These are phyloP conservation scores for Pneumocystis wakefieldiae DNA, from an alignment of 1,139 yeast genomes.

Conservation along the genomic window DNA sequence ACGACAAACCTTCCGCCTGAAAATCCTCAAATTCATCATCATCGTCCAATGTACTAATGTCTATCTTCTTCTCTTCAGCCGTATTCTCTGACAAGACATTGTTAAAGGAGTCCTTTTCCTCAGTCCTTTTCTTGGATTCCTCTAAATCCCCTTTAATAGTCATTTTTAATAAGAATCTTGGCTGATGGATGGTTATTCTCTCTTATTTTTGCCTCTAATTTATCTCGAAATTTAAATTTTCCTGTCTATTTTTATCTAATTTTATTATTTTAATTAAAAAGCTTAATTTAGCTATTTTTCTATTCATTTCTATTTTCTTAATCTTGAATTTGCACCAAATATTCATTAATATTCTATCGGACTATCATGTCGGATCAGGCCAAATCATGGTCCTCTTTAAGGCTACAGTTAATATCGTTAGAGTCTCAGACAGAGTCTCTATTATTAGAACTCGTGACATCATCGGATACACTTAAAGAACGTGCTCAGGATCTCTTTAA, in stretches of 20 bases:
- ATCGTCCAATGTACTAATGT: neutral
- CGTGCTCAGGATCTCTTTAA: neutral
- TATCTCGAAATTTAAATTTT: too few relatives aligned
- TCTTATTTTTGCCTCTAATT: too few relatives aligned
- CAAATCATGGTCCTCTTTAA: constrained; percentile 33
- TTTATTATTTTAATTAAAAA: too few relatives aligned
- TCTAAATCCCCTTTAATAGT: neutral
- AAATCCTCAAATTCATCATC: constrained; percentile 94
- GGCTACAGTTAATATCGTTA: constrained; percentile 40
- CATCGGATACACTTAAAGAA: constrained; percentile 27
- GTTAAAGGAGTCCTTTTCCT: neutral
- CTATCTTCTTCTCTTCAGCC: neutral
- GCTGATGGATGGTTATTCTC: neutral
- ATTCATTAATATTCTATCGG: neutral
- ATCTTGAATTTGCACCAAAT: too few relatives aligned
- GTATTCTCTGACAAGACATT: neutral
- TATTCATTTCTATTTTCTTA: too few relatives aligned
- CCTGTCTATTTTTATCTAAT: too few relatives aligned
- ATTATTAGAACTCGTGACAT: constrained; percentile 38
- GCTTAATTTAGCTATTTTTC: too few relatives aligned
- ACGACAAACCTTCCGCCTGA: constrained; percentile 49
- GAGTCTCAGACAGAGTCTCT: constrained; percentile 42
- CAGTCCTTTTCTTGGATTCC: neutral
- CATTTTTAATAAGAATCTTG: neutral
- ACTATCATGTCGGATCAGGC: constrained; percentile 13